Conservation (phyloP, 345 rosid species). For the Capsella bursapastoris region DNA sequence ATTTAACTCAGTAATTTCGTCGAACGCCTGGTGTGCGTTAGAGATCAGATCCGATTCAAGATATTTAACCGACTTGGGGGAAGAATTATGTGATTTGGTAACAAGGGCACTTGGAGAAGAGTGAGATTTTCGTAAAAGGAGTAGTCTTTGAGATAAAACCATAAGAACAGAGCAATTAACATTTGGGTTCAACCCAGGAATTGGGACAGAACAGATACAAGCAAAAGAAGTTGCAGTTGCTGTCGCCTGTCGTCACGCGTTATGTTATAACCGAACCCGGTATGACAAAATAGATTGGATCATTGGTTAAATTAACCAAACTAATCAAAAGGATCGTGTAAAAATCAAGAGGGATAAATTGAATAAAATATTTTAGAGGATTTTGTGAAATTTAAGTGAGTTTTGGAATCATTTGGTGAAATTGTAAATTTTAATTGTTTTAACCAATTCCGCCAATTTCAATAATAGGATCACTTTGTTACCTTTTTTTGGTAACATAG, state of each 20-base stretch:
- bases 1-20: constrained; percentile 55
- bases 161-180: constrained; percentile 14
- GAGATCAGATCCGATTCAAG: not conserved
- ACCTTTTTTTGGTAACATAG: no score
- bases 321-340: no score
- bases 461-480: no score
- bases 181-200: not conserved
- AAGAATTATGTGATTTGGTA: constrained; percentile 23
- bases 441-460: no score
- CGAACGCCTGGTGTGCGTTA: constrained; percentile 52
- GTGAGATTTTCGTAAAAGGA: constrained; percentile 14
- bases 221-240: not conserved
- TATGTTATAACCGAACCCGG: no score
- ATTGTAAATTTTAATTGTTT: no score
- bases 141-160: constrained; percentile 29
- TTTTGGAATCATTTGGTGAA: no score
- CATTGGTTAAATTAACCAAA: no score
- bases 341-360: no score
- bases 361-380: no score
- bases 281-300: no score
- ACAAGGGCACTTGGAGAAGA: constrained; percentile 20
- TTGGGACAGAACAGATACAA: not conserved
- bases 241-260: not conserved
- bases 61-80: not conserved
- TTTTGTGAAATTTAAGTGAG: no score